Conservation (phyloP, 1,284 basidiomycete genomes). For the Inonotus obliquus region DNA sequence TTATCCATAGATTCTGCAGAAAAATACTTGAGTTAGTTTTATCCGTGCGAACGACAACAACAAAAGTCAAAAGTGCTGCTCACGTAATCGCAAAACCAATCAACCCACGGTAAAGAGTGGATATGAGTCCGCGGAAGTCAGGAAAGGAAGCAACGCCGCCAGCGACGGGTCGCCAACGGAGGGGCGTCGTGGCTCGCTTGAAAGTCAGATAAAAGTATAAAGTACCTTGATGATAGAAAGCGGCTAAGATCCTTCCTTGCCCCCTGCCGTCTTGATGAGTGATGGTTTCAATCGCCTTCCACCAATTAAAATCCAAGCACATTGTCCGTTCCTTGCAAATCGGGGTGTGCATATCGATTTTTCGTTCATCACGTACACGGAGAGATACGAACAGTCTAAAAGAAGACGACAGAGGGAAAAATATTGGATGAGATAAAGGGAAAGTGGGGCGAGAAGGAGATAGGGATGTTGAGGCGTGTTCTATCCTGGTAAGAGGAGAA, state of each 20-base stretch:
- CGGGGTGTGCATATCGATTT: not conserved
- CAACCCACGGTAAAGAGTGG: not conserved
- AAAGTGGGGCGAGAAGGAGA: not conserved
- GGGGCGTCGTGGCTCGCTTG: not conserved
- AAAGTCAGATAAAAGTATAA: not conserved
- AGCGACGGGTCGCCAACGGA: not conserved
- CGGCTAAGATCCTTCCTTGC: not conserved
- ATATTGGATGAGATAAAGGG: not conserved
- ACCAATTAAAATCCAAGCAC: too few species aligned
- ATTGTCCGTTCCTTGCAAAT: not conserved
- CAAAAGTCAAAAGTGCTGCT: too few species aligned
- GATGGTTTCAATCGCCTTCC: not conserved
- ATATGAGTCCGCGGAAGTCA: not conserved
- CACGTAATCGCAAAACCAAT: too few species aligned
- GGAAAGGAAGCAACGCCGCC: not conserved
- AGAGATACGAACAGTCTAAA: not conserved
- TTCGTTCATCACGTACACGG: not conserved
- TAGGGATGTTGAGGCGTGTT: not conserved
- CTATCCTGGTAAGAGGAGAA: not conserved
- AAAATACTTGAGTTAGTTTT: too few species aligned
- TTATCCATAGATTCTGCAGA: too few species aligned
- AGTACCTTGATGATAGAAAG: not conserved
- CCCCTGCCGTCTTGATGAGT: not conserved
- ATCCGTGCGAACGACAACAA: too few species aligned
- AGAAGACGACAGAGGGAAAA: not conserved